Evolutionary conservation across 2,329 filamentous ascomycete genomes (phyloP).

Genomic region (Tolypocladium tundrense): DNA sequence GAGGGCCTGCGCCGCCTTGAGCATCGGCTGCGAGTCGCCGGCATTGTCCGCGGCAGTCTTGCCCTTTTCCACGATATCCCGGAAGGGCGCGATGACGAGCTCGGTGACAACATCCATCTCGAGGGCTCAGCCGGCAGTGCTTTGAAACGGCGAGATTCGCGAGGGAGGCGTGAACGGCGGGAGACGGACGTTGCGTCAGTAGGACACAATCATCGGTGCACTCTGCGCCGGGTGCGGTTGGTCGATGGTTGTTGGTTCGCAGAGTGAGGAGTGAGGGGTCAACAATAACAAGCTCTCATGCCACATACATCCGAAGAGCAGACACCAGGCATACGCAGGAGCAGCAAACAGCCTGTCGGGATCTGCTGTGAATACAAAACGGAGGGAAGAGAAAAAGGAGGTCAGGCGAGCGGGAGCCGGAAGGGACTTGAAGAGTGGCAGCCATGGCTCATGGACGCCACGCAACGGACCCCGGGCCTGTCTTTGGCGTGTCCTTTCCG

Average conservation of each 20-base stretch:
- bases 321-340: neutral
- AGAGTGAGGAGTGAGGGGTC: neutral
- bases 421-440: neutral
- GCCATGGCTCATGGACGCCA: neutral
- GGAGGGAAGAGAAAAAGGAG: neutral
- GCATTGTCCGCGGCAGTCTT: conserved; percentile 36
- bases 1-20: conserved; percentile 36
- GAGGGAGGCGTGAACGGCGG: neutral
- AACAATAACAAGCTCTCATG: neutral
- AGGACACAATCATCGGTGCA: neutral
- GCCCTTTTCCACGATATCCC: conserved; percentile 42
- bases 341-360: neutral
- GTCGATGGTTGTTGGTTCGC: neutral
- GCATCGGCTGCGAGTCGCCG: conserved; percentile 33
- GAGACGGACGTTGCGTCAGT: neutral
- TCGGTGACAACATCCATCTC: conserved; percentile 29
- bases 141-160: neutral
- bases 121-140: neutral
- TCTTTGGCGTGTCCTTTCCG: neutral
- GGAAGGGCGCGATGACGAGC: conserved; percentile 40
- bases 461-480: neutral
- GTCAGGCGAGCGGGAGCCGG: neutral
- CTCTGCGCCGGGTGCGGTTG: neutral
- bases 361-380: neutral
- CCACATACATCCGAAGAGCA: neutral